phyloP scores from a whole-genome alignment of 2,329 filamentous ascomycete species.

The Ilyonectria mors-panacis region DNA sequence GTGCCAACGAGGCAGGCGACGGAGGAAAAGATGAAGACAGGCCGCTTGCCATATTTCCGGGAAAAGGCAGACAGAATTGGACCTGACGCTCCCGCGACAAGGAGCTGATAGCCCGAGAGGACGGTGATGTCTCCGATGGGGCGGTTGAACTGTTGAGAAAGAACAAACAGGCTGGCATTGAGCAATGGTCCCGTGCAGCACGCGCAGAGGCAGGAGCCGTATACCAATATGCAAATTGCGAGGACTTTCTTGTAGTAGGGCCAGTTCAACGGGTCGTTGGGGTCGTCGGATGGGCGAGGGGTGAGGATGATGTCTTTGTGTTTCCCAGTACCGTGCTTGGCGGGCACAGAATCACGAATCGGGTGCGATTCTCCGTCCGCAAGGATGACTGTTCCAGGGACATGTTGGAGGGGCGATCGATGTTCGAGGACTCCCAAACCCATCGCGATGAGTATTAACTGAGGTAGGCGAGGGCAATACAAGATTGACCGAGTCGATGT shows the following conservation, averaged over 20 bases:
- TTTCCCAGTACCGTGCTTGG: background rate
- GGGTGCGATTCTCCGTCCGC: background rate
- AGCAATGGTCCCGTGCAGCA: background rate
- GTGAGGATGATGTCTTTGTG: background rate
- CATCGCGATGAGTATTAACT: background rate
- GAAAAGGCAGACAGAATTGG: slow-evolving; percentile 1
- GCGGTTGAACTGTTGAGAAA: background rate
- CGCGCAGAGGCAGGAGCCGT: slow-evolving; percentile 1
- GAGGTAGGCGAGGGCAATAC: no score
- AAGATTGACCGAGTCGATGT: background rate
- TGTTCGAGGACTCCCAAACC: background rate
- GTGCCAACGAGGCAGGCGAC: background rate
- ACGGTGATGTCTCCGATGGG: slow-evolving; percentile 1
- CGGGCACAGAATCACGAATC: background rate
- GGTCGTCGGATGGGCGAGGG: background rate
- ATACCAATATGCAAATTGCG: background rate
- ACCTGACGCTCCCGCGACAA: background rate
- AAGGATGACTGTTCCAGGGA: background rate
- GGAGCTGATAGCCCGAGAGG: slow-evolving; percentile 5
- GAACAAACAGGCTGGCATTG: background rate
- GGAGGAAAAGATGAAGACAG: slow-evolving; percentile 1
- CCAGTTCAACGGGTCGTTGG: background rate
- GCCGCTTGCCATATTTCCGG: slow-evolving; percentile 1
- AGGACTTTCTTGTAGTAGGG: background rate
- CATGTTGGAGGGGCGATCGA: background rate